Conservation (phyloP, 2,329 filamentous ascomycete genomes). For the Pseudogymnoascus sp. region DNA sequence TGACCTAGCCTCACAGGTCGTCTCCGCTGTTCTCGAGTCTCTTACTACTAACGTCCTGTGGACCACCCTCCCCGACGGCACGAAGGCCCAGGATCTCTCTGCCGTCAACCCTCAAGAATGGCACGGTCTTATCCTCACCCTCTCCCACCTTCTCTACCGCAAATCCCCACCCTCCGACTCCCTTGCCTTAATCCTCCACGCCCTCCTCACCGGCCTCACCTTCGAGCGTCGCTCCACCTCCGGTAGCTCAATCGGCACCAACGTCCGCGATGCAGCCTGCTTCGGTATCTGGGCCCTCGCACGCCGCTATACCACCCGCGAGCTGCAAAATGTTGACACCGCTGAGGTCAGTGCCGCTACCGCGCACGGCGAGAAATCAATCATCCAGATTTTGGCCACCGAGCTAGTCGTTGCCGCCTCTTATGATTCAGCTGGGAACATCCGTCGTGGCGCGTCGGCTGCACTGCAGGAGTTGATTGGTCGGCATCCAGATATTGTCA, state of each 20-base stretch:
- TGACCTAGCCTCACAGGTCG: slow-evolving; percentile 77
- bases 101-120: slow-evolving; percentile 76
- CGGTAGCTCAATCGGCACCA: slow-evolving; percentile 77
- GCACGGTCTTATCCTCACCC: slow-evolving; percentile 84
- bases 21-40: slow-evolving; percentile 74
- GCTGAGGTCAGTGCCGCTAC: slow-evolving; percentile 21
- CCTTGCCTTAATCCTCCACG: slow-evolving; percentile 66
- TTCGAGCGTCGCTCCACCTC: slow-evolving; percentile 86
- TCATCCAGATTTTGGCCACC: slow-evolving; percentile 70
- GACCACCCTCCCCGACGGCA: slow-evolving; percentile 33
- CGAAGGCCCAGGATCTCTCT: slow-evolving; percentile 50
- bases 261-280: slow-evolving; percentile 89
- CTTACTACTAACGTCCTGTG: slow-evolving; percentile 52
- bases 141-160: slow-evolving; percentile 80
- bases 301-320: slow-evolving; percentile 72
- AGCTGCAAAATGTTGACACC: slow-evolving; percentile 56
- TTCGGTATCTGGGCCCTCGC: slow-evolving; percentile 94
- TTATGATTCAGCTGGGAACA: slow-evolving; percentile 86
- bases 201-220: slow-evolving; percentile 67
- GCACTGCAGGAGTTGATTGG: slow-evolving; percentile 91
- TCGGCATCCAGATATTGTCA: slow-evolving; percentile 77
- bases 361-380: slow-evolving; percentile 36
- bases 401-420: slow-evolving; percentile 76
- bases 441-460: slow-evolving; percentile 83
- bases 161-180: slow-evolving; percentile 65